These are phyloP conservation scores for Diplodia intermedia DNA, from an alignment of 2,329 filamentous ascomycete genomes.

Conservation along the genomic window DNA sequence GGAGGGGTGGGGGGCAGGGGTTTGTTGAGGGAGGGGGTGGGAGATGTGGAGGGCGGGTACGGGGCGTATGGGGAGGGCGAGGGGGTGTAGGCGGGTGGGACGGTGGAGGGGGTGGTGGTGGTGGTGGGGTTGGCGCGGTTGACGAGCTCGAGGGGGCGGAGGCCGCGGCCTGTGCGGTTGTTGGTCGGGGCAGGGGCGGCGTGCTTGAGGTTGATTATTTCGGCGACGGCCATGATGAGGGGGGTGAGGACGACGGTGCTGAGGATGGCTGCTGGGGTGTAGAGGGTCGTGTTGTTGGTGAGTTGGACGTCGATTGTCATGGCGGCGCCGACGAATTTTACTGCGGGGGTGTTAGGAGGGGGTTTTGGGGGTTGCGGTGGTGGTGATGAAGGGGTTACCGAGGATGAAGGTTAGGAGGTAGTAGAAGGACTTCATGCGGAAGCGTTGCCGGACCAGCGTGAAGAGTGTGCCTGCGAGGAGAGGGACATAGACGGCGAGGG, in stretches of 20 bases:
- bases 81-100: too few relatives aligned
- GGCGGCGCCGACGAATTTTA: constrained; percentile 11
- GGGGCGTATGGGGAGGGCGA: too few relatives aligned
- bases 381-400: background rate
- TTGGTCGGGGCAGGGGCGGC: background rate
- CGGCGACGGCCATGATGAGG: constrained; percentile 12
- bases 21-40: background rate
- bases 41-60: background rate
- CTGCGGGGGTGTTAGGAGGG: background rate
- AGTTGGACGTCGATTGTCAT: constrained; percentile 20
- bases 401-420: constrained; percentile 13
- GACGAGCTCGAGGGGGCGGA: background rate
- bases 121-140: too few relatives aligned
- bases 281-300: constrained; percentile 13
- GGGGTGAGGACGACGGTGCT: constrained; percentile 23
- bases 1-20: background rate
- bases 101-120: too few relatives aligned
- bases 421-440: constrained; percentile 6
- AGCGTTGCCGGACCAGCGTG: background rate
- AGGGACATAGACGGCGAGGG: background rate
- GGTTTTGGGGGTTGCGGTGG: background rate
- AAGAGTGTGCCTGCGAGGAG: background rate
- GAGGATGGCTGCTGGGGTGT: constrained; percentile 18
- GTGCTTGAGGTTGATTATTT: constrained; percentile 5
- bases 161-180: background rate